Conservation (phyloP, 2,329 filamentous ascomycete genomes). For the Lasiodiplodia hormozganensis region DNA sequence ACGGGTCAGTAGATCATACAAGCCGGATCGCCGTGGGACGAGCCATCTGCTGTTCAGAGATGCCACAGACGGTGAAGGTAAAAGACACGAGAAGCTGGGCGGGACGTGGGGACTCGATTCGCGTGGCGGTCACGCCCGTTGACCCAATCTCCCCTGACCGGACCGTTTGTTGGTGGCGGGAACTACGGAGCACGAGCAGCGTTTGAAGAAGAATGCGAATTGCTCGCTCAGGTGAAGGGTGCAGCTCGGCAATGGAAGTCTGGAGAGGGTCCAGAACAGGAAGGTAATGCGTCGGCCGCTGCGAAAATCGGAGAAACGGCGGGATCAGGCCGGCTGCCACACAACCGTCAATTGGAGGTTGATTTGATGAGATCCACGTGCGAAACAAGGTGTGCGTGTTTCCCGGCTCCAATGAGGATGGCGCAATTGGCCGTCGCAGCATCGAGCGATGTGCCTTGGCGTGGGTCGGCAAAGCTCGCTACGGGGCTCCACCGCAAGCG, state of each 20-base stretch:
- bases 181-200: not conserved
- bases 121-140: slow-evolving; percentile 14
- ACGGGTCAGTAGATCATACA: not conserved
- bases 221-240: not conserved
- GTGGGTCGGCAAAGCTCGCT: slow-evolving; percentile 7
- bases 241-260: not conserved
- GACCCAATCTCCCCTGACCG: slow-evolving; percentile 7
- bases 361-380: slow-evolving; percentile 7
- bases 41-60: slow-evolving; percentile 3
- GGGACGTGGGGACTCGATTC: not conserved
- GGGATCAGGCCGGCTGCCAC: not conserved
- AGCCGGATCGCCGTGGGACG: slow-evolving; percentile 8
- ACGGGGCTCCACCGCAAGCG: slow-evolving; percentile 1
- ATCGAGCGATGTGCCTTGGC: not conserved
- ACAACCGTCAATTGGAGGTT: not conserved
- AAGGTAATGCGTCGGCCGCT: not conserved
- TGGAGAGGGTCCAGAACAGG: not conserved
- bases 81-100: not conserved
- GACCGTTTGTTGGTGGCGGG: slow-evolving; percentile 20
- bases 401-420: not conserved
- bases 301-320: not conserved
- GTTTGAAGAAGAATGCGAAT: not conserved
- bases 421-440: not conserved
- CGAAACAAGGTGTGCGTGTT: slow-evolving; percentile 2
- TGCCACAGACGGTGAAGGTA: not conserved